Percentiles rank a stretch among this genome's conserved stretches.
These are phyloP conservation scores for Starmerella apicola DNA, from an alignment of 805 yeast genomes.

Conservation along the genomic window DNA sequence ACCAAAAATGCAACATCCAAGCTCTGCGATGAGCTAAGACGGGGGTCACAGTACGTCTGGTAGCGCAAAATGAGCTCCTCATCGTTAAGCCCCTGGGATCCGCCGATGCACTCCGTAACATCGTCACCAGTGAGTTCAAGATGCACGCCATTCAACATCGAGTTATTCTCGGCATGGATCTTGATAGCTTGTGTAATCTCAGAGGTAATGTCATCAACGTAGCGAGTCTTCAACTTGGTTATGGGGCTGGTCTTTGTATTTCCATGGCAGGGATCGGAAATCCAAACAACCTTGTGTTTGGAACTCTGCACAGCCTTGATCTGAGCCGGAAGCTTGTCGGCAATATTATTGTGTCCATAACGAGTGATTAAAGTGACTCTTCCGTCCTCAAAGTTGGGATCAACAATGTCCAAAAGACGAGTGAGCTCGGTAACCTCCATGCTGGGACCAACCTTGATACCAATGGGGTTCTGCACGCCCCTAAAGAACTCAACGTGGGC, in stretches of 20 bases:
- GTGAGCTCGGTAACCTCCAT: conserved; percentile 31
- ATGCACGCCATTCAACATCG: conserved; percentile 31
- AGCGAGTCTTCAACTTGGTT: conserved; percentile 32
- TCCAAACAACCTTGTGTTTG: conserved; percentile 34
- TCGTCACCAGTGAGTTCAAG: conserved; percentile 34
- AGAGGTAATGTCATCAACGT: conserved; percentile 32
- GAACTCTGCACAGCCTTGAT: conserved; percentile 30
- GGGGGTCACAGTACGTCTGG: conserved; percentile 35
- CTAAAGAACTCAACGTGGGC: conserved; percentile 37
- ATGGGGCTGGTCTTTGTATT: conserved; percentile 32
- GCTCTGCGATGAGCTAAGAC: conserved; percentile 30
- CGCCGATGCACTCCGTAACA: conserved; percentile 36
- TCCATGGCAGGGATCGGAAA: conserved; percentile 36
- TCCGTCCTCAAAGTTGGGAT: conserved; percentile 30
- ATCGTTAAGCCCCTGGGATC: conserved; percentile 29
- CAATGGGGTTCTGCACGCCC: conserved; percentile 33
- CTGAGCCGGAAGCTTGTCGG: conserved; percentile 29
- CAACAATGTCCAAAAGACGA: conserved; percentile 29
- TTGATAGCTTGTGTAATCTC: conserved; percentile 30
- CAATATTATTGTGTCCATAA: conserved; percentile 31
- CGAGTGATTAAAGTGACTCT: conserved; percentile 33
- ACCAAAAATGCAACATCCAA: conserved; percentile 33
- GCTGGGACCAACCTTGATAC: conserved; percentile 35
- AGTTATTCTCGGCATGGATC: conserved; percentile 27
- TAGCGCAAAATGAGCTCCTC: conserved; percentile 31